These are phyloP conservation scores for Persicaria maculosa DNA, from an alignment of 148 eudicot species.

Conservation along the genomic window DNA sequence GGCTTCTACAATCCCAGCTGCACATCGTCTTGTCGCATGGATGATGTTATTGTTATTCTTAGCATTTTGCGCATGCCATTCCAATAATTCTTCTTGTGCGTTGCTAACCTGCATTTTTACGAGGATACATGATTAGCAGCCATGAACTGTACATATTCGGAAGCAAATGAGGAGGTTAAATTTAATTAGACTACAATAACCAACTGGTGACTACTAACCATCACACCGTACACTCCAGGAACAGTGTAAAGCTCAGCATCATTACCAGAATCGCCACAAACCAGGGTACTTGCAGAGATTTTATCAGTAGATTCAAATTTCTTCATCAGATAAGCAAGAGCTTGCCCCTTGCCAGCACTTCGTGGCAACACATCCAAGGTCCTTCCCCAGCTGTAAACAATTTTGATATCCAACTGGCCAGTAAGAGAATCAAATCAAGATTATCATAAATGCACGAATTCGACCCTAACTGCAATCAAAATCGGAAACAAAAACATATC, in stretches of 20 bases:
- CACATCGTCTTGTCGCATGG: constrained; percentile 48
- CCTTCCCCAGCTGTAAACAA: constrained; percentile 43
- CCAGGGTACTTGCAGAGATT: constrained; percentile 38
- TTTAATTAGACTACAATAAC: not conserved
- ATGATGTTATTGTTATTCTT: constrained; percentile 29
- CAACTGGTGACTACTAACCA: constrained; percentile 27
- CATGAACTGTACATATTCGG: not conserved
- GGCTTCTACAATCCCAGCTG: constrained; percentile 44
- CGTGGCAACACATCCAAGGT: constrained; percentile 43
- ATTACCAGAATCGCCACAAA: constrained; percentile 57
- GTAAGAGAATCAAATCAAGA: constrained; percentile 13
- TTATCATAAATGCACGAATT: not conserved
- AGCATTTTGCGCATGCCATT: constrained; percentile 48
- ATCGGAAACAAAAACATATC: not conserved
- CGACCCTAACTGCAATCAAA: not conserved
- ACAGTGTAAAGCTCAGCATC: constrained; percentile 46
- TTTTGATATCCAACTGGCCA: constrained; percentile 44
- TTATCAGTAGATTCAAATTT: constrained; percentile 30
- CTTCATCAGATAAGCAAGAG: constrained; percentile 38
- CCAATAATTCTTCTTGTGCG: constrained; percentile 49
- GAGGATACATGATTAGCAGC: not conserved
- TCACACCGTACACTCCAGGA: constrained; percentile 50
- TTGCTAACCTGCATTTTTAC: constrained; percentile 37
- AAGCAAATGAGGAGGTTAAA: not conserved
- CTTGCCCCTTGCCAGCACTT: constrained; percentile 59